These are phyloP conservation scores for Apiospora hydei DNA, from an alignment of 2,329 filamentous ascomycete genomes.

Conservation along the genomic window DNA sequence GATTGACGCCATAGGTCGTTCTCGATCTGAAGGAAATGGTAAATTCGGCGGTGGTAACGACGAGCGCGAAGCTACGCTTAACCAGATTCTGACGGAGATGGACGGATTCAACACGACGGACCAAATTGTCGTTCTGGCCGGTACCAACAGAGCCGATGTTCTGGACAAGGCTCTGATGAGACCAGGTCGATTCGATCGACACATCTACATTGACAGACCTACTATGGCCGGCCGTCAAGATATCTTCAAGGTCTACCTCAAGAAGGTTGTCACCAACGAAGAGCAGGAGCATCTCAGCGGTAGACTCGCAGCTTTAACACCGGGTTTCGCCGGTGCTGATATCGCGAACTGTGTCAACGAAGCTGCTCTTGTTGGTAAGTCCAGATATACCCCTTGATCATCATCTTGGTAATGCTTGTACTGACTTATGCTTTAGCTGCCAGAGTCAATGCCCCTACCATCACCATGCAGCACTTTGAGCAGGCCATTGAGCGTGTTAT, in stretches of 20 bases:
- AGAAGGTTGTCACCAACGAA: constrained; percentile 93
- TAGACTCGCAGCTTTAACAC: constrained; percentile 88
- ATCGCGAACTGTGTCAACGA: constrained; percentile 99
- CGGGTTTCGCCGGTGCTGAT: constrained; percentile 95
- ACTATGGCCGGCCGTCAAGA: constrained; percentile 97
- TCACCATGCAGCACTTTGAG: constrained; percentile 92
- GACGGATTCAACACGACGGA: constrained; percentile 98
- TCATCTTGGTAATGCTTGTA: background rate
- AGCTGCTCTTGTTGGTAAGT: constrained; percentile 90
- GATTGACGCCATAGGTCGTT: constrained; percentile 96
- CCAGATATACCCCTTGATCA: background rate
- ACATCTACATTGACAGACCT: constrained; percentile 92
- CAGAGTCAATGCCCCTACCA: constrained; percentile 78
- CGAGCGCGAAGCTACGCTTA: constrained; percentile 94
- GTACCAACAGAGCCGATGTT: constrained; percentile 94
- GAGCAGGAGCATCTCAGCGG: constrained; percentile 88
- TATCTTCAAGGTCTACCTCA: constrained; percentile 93
- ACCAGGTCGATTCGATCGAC: constrained; percentile 94
- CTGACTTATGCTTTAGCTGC: constrained; percentile 71
- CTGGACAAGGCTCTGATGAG: constrained; percentile 96
- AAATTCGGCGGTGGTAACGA: constrained; percentile 89
- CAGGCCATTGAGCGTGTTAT: constrained; percentile 97
- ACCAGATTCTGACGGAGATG: constrained; percentile 99
- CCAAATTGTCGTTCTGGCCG: constrained; percentile 94
- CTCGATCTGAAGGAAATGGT: constrained; percentile 80